Conservation (phyloP, 108 stramenopile genomes). For the Cyclotella atomus region DNA sequence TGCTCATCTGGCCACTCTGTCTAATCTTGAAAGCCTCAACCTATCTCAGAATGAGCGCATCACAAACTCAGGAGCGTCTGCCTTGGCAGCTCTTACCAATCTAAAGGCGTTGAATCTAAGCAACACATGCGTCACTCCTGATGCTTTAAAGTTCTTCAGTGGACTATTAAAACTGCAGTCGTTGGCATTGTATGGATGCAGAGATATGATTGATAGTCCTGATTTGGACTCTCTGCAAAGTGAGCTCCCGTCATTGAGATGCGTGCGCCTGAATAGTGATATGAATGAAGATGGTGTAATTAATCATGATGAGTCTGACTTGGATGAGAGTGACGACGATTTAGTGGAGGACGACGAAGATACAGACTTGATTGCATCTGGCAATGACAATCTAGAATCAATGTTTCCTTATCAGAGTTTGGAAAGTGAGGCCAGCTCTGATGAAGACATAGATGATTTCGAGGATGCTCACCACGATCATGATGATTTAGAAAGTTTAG, state of each 20-base stretch:
- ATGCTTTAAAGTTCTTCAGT: conserved; percentile 64
- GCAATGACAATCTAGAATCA: background rate
- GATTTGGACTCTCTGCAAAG: conserved; percentile 59
- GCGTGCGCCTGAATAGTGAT: conserved; percentile 66
- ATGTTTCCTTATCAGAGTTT: conserved; percentile 16
- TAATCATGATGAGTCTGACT: conserved; percentile 17
- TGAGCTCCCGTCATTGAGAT: conserved; percentile 72
- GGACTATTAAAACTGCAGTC: conserved; percentile 66
- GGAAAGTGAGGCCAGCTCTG: conserved; percentile 24
- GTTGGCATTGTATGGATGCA: conserved; percentile 79
- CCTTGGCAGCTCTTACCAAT: conserved; percentile 70
- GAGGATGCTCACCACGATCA: conserved; percentile 26
- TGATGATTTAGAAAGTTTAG: conserved; percentile 16
- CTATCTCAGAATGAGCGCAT: conserved; percentile 86
- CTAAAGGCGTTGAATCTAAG: conserved; percentile 83
- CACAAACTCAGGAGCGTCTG: conserved; percentile 79
- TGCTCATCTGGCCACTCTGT: conserved; percentile 63
- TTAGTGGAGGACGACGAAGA: conserved; percentile 20
- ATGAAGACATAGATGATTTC: conserved; percentile 17
- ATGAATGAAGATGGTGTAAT: conserved; percentile 69
- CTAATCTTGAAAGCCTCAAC: conserved; percentile 73
- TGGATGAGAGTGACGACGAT: conserved; percentile 20
- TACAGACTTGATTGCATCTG: background rate
- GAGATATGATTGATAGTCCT: conserved; percentile 58
- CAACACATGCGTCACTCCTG: conserved; percentile 74